phyloP scores from a whole-genome alignment of 2,329 filamentous ascomycete genomes.

The Colletotrichum brevisporum region DNA sequence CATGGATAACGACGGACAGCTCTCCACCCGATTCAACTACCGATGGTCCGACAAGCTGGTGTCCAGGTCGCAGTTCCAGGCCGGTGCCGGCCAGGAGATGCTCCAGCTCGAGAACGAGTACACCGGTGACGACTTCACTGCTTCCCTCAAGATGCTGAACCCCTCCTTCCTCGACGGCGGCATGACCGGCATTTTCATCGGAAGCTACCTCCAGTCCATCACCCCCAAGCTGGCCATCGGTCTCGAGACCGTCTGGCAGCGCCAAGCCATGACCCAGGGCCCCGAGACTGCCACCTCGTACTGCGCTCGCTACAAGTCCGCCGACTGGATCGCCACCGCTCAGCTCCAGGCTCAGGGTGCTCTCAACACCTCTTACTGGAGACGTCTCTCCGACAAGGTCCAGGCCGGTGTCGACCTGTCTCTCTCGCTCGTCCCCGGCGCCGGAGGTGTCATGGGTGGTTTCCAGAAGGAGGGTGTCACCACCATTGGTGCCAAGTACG shows the following conservation, averaged over 20 bases:
- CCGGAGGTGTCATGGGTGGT: conserved; percentile 81
- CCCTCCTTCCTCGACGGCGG: conserved; percentile 94
- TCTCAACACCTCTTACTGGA: conserved; percentile 94
- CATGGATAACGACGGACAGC: conserved; percentile 90
- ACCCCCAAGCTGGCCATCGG: conserved; percentile 90
- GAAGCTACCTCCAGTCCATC: conserved; percentile 93
- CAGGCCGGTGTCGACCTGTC: conserved; percentile 97
- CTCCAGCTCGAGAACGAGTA: conserved; percentile 97
- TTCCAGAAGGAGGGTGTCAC: conserved; percentile 89
- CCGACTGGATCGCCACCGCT: conserved; percentile 92
- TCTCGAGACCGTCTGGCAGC: conserved; percentile 94
- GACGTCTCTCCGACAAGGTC: conserved; percentile 91
- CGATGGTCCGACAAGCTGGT: conserved; percentile 86
- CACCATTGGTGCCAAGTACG: conserved; percentile 96
- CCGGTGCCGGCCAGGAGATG: conserved; percentile 86
- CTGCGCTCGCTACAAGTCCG: conserved; percentile 89
- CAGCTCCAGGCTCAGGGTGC: conserved; percentile 88
- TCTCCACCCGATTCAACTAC: conserved; percentile 93
- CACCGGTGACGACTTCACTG: conserved; percentile 91
- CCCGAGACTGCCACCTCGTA: conserved; percentile 95
- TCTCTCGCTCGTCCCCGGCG: conserved; percentile 80
- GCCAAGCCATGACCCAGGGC: conserved; percentile 83
- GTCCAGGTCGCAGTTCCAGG: conserved; percentile 89
- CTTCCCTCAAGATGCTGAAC: conserved; percentile 93
- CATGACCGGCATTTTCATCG: conserved; percentile 94